phyloP scores from a whole-genome alignment of 179 eudicot species.

The Beta corolliflora region DNA sequence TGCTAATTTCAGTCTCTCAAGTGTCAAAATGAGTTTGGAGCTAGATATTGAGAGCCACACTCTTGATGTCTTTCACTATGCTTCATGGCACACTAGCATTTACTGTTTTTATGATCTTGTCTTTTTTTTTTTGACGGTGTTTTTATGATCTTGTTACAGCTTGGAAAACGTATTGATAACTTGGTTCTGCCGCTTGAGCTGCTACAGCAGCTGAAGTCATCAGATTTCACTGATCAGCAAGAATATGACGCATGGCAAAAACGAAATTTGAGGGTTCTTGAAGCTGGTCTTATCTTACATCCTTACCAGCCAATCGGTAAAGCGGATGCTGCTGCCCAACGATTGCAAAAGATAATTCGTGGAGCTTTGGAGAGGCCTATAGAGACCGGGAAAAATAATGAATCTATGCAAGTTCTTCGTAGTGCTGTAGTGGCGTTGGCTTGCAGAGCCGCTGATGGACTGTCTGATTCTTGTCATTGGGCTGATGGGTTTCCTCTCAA shows the following conservation, averaged over 20 bases:
- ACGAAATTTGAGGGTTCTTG: constrained; percentile 81
- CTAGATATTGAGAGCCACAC: neutral
- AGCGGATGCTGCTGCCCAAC: constrained; percentile 66
- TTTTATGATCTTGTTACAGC: constrained; percentile 42
- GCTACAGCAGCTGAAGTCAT: constrained; percentile 82
- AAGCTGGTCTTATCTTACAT: constrained; percentile 91
- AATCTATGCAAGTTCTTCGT: constrained; percentile 89
- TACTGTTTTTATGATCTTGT: constrained; percentile 14
- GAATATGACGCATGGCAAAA: constrained; percentile 91
- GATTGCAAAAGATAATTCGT: constrained; percentile 66
- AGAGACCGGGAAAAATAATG: constrained; percentile 90
- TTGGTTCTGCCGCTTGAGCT: constrained; percentile 94
- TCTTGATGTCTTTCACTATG: neutral
- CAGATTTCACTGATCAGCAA: constrained; percentile 81
- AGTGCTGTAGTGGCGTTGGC: constrained; percentile 81
- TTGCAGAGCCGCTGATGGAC: constrained; percentile 71
- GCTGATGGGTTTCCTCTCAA: constrained; percentile 92
- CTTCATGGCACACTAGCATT: neutral
- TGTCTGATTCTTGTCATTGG: constrained; percentile 82
- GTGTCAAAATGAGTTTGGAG: neutral
- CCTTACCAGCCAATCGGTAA: constrained; percentile 77
- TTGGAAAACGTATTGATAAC: constrained; percentile 79
- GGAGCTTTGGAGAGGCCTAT: constrained; percentile 84
- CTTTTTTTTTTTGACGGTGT: neutral
- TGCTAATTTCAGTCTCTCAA: neutral